A percentile compares a stretch with the other conserved stretches of the same genome.
Conservation (phyloP, 2,329 filamentous ascomycete genomes). For the Aspergillus tamarii region DNA sequence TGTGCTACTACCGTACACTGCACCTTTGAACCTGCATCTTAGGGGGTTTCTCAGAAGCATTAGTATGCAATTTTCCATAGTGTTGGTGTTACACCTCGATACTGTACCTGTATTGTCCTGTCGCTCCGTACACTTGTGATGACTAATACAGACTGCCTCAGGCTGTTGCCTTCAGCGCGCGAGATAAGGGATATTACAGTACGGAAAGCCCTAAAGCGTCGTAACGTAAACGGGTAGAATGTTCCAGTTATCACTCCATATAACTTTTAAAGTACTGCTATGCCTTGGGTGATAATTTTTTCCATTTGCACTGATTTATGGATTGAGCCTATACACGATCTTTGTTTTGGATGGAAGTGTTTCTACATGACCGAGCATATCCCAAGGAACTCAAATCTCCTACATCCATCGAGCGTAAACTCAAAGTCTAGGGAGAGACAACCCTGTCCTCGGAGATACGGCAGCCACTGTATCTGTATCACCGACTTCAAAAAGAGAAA, state of each 20-base stretch:
- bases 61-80: not conserved
- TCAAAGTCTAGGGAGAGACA: not conserved
- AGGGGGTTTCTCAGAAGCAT: not conserved
- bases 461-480: not conserved
- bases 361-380: not conserved
- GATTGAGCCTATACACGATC: not conserved
- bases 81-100: not conserved
- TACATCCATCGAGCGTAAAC: not conserved
- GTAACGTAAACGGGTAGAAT: not conserved
- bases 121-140: not conserved
- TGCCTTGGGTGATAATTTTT: not conserved
- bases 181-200: not conserved
- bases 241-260: not conserved
- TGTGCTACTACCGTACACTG: not conserved
- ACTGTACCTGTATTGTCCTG: not conserved
- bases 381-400: not conserved
- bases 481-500: not conserved
- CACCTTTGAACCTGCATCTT: not conserved
- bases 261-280: not conserved
- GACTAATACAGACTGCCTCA: not conserved
- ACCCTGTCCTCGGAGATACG: not conserved
- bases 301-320: not conserved
- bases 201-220: not conserved
- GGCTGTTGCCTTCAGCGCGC: not conserved
- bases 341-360: not conserved